These are phyloP conservation scores for Penicillium taxi DNA, from an alignment of 495 filamentous ascomycete genomes.

Conservation along the genomic window DNA sequence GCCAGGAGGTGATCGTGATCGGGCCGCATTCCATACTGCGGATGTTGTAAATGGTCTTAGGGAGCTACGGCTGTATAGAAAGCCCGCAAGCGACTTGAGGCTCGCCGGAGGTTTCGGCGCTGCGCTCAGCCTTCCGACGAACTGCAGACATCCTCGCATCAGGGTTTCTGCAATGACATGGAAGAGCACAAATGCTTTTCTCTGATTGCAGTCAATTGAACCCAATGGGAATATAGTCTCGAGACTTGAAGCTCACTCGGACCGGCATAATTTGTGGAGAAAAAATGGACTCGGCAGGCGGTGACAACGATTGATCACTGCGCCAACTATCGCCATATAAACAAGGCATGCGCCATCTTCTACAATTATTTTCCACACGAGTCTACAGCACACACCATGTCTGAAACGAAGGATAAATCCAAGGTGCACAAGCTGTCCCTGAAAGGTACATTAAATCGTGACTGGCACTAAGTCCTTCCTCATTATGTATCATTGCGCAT, in stretches of 20 bases:
- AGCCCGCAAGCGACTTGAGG: slow-evolving; percentile 25
- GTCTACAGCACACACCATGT: slow-evolving; percentile 20
- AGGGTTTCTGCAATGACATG: slow-evolving; percentile 36
- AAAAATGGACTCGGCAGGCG: slow-evolving; percentile 23
- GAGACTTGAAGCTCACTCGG: background rate
- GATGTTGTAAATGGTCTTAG: slow-evolving; percentile 36
- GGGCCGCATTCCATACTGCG: slow-evolving; percentile 26
- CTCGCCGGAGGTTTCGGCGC: slow-evolving; percentile 32
- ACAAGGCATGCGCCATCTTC: slow-evolving; percentile 20
- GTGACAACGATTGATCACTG: slow-evolving; percentile 27
- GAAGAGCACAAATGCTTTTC: slow-evolving; percentile 11
- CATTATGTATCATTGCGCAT: background rate
- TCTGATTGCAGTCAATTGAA: background rate
- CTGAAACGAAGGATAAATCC: slow-evolving; percentile 71
- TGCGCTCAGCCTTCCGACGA: slow-evolving; percentile 45
- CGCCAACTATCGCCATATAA: slow-evolving; percentile 33
- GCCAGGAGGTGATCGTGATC: slow-evolving; percentile 17
- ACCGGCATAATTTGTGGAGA: slow-evolving; percentile 17
- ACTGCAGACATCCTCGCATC: slow-evolving; percentile 52
- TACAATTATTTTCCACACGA: slow-evolving; percentile 7
- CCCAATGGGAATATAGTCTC: slow-evolving; percentile 1
- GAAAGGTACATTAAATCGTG: slow-evolving; percentile 67
- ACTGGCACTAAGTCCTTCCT: background rate
- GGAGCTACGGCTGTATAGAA: slow-evolving; percentile 11
- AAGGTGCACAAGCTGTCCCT: slow-evolving; percentile 91